Conservation (phyloP, 306 rosid genomes). For the Mucuna pruriens region DNA sequence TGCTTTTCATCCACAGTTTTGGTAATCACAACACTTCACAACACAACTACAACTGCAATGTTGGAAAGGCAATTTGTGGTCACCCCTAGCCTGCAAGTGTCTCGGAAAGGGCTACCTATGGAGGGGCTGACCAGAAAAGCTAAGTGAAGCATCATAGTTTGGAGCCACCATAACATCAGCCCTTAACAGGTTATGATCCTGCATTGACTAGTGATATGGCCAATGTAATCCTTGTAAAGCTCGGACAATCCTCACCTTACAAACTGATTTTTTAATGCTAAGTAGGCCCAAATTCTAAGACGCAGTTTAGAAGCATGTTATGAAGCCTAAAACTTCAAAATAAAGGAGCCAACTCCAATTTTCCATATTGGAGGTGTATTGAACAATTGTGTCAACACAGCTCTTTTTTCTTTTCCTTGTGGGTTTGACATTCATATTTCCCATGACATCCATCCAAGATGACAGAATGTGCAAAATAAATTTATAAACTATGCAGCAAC, state of each 20-base stretch:
- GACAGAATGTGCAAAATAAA: conserved; percentile 13
- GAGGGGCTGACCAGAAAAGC: too few species aligned
- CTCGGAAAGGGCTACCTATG: too few species aligned
- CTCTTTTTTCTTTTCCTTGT: not conserved
- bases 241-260: too few species aligned
- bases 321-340: conserved; percentile 4
- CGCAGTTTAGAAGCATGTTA: not conserved
- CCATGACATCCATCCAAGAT: conserved; percentile 33
- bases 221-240: too few species aligned
- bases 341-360: conserved; percentile 7
- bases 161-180: too few species aligned
- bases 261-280: too few species aligned
- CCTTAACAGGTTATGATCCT: too few species aligned
- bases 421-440: conserved; percentile 1
- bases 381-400: conserved; percentile 13
- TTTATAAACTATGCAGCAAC: not conserved
- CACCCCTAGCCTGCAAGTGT: too few species aligned
- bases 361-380: not conserved
- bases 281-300: too few species aligned
- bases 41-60: not conserved
- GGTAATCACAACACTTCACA: not conserved
- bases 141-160: too few species aligned
- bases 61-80: too few species aligned
- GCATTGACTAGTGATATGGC: too few species aligned
- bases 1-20: conserved; percentile 3